These are phyloP conservation scores for Floccularia luteovirens DNA, from an alignment of 768 basidiomycete species.

Conservation along the genomic window DNA sequence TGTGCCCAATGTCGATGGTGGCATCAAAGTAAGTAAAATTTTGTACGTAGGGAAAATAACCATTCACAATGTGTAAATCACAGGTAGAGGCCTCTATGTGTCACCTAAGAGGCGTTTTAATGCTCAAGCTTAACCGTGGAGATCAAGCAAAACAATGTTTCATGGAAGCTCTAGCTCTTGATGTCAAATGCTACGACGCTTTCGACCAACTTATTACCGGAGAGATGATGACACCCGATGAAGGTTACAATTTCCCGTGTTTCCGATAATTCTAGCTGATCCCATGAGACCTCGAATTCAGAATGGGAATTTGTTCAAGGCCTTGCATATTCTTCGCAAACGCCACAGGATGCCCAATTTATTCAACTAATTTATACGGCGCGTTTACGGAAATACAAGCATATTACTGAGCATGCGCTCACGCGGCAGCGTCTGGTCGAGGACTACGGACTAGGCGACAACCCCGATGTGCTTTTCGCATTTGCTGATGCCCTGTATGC, in stretches of 20 bases:
- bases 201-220: constrained; percentile 86
- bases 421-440: constrained; percentile 75
- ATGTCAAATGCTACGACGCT: constrained; percentile 96
- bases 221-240: constrained; percentile 94
- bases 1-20: constrained; percentile 82
- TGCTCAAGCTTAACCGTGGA: constrained; percentile 88
- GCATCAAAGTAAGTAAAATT: constrained; percentile 69
- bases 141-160: constrained; percentile 92
- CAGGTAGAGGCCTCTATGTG: constrained; percentile 98
- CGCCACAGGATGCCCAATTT: constrained; percentile 84
- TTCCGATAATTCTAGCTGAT: constrained; percentile 1
- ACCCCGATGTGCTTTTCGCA: constrained; percentile 87
- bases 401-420: constrained; percentile 72
- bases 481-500: constrained; percentile 87
- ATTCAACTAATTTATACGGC: constrained; percentile 90
- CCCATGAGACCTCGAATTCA: constrained; percentile 18
- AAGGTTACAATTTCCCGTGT: constrained; percentile 61
- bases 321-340: constrained; percentile 76
- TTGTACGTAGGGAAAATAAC: neutral
- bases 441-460: constrained; percentile 80
- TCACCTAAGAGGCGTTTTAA: constrained; percentile 85
- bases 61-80: constrained; percentile 4
- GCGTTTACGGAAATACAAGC: constrained; percentile 86
- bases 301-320: constrained; percentile 96
- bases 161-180: constrained; percentile 89